phyloP scores from a whole-genome alignment of 179 eudicot genomes.

The Gypsophila paniculata region DNA sequence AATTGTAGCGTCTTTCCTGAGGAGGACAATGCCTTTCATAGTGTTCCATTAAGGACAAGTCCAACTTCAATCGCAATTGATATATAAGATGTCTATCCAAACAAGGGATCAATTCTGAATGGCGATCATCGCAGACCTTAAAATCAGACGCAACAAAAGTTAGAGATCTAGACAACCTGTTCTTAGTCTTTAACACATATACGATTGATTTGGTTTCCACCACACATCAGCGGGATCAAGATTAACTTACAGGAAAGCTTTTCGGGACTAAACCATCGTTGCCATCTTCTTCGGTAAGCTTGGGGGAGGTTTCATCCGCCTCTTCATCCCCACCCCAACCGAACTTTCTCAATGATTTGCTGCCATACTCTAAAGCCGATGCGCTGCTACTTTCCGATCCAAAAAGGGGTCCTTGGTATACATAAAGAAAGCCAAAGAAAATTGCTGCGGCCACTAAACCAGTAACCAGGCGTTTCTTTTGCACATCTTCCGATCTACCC shows the following conservation, averaged over 20 bases:
- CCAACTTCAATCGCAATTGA: slow-evolving; percentile 92
- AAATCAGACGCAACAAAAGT: slow-evolving; percentile 24
- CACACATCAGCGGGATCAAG: background rate
- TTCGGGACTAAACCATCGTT: slow-evolving; percentile 59
- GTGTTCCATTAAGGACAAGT: slow-evolving; percentile 95
- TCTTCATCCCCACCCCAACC: slow-evolving; percentile 95
- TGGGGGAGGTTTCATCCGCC: slow-evolving; percentile 53
- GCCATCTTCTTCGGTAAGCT: slow-evolving; percentile 53
- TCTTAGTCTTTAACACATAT: background rate
- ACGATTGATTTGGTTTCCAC: background rate
- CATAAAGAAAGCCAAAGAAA: slow-evolving; percentile 61
- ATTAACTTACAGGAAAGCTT: slow-evolving; percentile 84
- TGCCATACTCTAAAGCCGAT: slow-evolving; percentile 87
- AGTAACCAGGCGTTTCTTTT: slow-evolving; percentile 76
- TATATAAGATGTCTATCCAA: slow-evolving; percentile 90
- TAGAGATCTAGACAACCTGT: background rate
- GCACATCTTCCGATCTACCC: slow-evolving; percentile 80
- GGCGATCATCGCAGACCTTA: slow-evolving; percentile 92
- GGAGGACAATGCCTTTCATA: slow-evolving; percentile 98
- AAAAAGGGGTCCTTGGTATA: slow-evolving; percentile 64
- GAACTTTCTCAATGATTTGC: slow-evolving; percentile 68
- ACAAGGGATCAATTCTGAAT: slow-evolving; percentile 96
- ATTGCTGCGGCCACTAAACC: slow-evolving; percentile 44
- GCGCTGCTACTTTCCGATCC: slow-evolving; percentile 54
- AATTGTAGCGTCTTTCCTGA: slow-evolving; percentile 87